Evolutionary conservation across 2,329 filamentous ascomycete species (phyloP), one percentile per base, ranked within the genome.

Genomic region (Clonostachys solani): DNA sequence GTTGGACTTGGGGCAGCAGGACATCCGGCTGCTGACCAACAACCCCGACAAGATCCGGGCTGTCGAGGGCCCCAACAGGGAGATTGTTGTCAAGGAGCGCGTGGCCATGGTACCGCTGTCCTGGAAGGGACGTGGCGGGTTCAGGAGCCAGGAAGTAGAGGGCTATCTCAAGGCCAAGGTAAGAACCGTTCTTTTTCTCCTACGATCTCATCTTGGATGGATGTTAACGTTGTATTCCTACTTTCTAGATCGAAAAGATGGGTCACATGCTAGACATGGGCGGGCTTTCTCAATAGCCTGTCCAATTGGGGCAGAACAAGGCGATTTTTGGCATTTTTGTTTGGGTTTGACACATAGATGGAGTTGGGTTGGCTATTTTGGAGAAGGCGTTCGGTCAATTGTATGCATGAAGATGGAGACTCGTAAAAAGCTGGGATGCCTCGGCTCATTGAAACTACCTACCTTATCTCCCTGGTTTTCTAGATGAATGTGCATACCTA

Each of bases 31-130:
- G 44, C 71, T 99, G 57, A 99, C 94, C 10, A 99, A 99, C 65
- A 99, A 99, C 59, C 94, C 94, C 0, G 94, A 99, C 58, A 99
- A 99, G 73, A 89, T 99, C 40, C 77, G 90, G 15, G 94, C 94
- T 0, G 88, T 99, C 1, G 94, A 99, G 65, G 94, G 94, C 0
- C 92, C 92, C 0, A 89, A 89, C 54, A 75, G 91, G 12, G 92
- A 99, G 68, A 78, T 99, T 12, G 78, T 87, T 9, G 94, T 99
- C 3, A 88, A 80, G 54, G 92, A 97, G 68, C 74, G 94, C 42
- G 92, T 99, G 12, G 86, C 92, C 2, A 99, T 99, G 94, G 85
- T 99, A 49, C 94, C 94, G 4, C 64, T 97, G 50, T 92, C 90
- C 10, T 99, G 94, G 94, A 88, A 88, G 61, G 89, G 88, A 2